Evolutionary conservation across 2,329 filamentous ascomycete genomes (phyloP).

Genomic region (Sphaerulina populicola): DNA sequence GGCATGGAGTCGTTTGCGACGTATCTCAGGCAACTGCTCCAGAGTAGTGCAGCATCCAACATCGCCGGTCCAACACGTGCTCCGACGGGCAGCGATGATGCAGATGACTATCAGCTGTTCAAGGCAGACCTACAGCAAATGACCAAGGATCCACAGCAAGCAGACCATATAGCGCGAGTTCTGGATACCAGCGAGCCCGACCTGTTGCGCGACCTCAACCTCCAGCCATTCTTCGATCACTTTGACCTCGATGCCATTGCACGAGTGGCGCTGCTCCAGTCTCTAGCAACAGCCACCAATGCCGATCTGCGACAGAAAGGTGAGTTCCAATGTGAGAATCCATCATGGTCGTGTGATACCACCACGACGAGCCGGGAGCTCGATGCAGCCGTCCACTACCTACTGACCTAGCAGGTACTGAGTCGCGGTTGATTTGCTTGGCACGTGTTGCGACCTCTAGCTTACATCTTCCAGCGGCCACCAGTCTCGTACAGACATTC

Average conservation of each 20-base stretch:
- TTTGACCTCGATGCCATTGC: constrained; percentile 86
- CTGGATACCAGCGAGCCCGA: constrained; percentile 87
- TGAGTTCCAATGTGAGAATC: constrained; percentile 32
- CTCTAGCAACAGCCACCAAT: constrained; percentile 76
- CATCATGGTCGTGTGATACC: no score
- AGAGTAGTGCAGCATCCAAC: constrained; percentile 82
- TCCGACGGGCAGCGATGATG: constrained; percentile 45
- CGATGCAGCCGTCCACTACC: constrained; percentile 4
- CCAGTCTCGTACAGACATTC: constrained; percentile 76
- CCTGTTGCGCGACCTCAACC: constrained; percentile 88
- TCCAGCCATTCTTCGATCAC: constrained; percentile 91
- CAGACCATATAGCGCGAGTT: constrained; percentile 83
- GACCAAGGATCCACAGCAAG: constrained; percentile 68
- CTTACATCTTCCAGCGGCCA: constrained; percentile 56
- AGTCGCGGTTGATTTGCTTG: not conserved
- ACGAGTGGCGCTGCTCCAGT: constrained; percentile 78
- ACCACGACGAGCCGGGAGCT: not conserved
- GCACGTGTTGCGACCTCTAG: constrained; percentile 14
- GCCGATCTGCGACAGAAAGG: constrained; percentile 83
- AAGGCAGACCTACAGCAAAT: constrained; percentile 80
- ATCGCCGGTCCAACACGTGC: constrained; percentile 71
- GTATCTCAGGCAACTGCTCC: constrained; percentile 88
- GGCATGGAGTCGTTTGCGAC: constrained; percentile 98
- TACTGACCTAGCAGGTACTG: no score
- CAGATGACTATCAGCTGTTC: constrained; percentile 76